phyloP scores from a whole-genome alignment of 345 rosid genomes.

The Arabis alpina region DNA sequence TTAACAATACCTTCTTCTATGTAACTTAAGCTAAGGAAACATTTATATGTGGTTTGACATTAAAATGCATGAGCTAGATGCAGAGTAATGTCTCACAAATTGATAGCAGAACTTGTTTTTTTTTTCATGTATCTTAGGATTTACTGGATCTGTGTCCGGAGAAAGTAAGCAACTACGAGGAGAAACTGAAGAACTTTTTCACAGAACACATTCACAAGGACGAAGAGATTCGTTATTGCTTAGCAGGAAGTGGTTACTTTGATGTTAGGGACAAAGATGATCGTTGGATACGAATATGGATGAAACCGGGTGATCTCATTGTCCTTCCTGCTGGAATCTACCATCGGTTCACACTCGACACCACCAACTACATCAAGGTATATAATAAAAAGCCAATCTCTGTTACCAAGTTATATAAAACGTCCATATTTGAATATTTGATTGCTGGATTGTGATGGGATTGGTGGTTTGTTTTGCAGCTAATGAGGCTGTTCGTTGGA shows the following conservation, averaged over 20 bases:
- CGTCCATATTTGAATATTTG: not conserved
- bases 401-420: too few species aligned
- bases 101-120: not conserved
- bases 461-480: conserved; percentile 44
- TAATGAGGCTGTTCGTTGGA: conserved; percentile 87
- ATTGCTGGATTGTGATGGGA: conserved; percentile 6
- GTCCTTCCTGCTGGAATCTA: conserved; percentile 83
- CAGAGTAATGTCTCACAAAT: not conserved
- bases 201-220: conserved; percentile 88
- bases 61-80: not conserved
- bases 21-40: not conserved
- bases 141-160: conserved; percentile 82
- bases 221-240: conserved; percentile 89
- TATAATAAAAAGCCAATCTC: conserved; percentile 15
- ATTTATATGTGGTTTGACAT: not conserved
- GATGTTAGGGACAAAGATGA: conserved; percentile 84
- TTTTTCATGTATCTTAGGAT: conserved; percentile 49
- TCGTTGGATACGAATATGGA: conserved; percentile 77
- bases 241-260: conserved; percentile 85
- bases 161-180: conserved; percentile 79
- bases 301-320: conserved; percentile 78
- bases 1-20: too few species aligned
- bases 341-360: conserved; percentile 90
- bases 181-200: conserved; percentile 85
- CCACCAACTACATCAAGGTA: conserved; percentile 75